phyloP scores from a whole-genome alignment of 768 basidiomycete genomes.

The Rhodosporidiobolus sp. region DNA sequence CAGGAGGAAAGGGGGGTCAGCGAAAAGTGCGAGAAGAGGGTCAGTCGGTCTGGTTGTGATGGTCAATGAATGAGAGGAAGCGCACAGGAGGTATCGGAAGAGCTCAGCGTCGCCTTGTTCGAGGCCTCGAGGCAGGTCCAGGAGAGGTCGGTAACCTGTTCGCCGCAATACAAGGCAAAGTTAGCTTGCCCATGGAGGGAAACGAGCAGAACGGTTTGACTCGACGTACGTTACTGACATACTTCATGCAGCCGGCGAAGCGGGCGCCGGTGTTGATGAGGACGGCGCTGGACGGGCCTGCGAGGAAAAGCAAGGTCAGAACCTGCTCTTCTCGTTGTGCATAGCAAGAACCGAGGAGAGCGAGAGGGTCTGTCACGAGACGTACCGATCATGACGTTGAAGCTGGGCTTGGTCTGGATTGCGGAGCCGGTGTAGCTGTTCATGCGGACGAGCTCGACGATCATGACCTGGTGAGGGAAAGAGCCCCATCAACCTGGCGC shows the following conservation, averaged over 20 bases:
- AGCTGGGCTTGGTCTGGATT: slow-evolving; percentile 75
- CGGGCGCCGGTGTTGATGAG: slow-evolving; percentile 85
- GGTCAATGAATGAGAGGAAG: neutral
- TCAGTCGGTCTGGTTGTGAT: neutral
- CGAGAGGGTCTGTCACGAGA: neutral
- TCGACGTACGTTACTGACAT: slow-evolving; percentile 57
- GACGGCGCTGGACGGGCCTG: slow-evolving; percentile 71
- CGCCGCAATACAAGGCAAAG: neutral
- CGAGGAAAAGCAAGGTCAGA: neutral
- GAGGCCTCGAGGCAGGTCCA: slow-evolving; percentile 35
- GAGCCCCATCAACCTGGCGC: slow-evolving; percentile 43
- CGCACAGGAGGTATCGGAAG: slow-evolving; percentile 48
- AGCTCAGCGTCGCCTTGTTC: slow-evolving; percentile 27
- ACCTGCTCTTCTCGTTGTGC: neutral
- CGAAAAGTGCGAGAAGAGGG: neutral
- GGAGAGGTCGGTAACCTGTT: slow-evolving; percentile 35
- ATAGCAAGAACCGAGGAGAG: neutral
- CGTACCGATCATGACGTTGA: slow-evolving; percentile 77
- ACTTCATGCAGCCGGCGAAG: slow-evolving; percentile 89
- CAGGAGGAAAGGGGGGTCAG: slow-evolving; percentile 51
- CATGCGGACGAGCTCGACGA: slow-evolving; percentile 82
- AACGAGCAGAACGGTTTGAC: slow-evolving; percentile 47
- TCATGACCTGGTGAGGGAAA: slow-evolving; percentile 56
- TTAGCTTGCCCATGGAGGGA: neutral
- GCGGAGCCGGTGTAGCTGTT: slow-evolving; percentile 71